Evolutionary conservation across 768 basidiomycete species (phyloP), one percentile per base, ranked within the genome.

Genomic region (Pleurotus platypus): DNA sequence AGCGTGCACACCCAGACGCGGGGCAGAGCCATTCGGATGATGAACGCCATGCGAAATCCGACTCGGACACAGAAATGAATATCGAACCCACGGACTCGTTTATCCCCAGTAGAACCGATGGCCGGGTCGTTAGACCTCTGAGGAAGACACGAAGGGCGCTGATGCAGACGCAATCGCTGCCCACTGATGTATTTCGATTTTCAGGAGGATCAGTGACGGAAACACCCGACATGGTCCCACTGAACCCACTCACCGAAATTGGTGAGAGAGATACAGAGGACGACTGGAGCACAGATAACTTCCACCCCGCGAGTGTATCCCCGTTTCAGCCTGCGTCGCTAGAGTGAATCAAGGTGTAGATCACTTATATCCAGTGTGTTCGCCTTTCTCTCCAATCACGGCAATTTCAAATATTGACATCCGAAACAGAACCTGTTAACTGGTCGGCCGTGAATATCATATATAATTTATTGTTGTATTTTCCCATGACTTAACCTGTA

Each of bases 111-210:
- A 37, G 47, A 49, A n/a, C 20, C 18, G 15, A 39, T 27, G 51
- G 47, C 22, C 67, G 75, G 58, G 72, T 71, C 53, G 71, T 77
- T 5, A 81, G 75, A 57, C 71, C 79, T 50, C 67, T 81, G 30
- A 70, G 71, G 56, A 73, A 67, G 51, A 65, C 70, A 7, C 68
- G 67, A 49, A 70, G 69, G 45, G 57, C 66, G 24, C 61, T 76
- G 60, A 55, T 68, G 60, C 62, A 67, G 43, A 73, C 73, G 5
- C 73, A 64, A 30, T 78, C 77, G 45, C 64, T 80, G 49, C 77
- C 77, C 35, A 64, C 35, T 38, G 67, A 67, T 24, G 38, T 49
- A 27, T 57, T 60, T 49, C 48, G 39, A 24, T 57, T 58, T 35
- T 55, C 49, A 49, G 51, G 55, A 56, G 43, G 46, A 47, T 51